Evolutionary conservation across 2,329 filamentous ascomycete species (phyloP), one percentile per base, ranked within the genome.

Genomic region (Exophiala bonariae): DNA sequence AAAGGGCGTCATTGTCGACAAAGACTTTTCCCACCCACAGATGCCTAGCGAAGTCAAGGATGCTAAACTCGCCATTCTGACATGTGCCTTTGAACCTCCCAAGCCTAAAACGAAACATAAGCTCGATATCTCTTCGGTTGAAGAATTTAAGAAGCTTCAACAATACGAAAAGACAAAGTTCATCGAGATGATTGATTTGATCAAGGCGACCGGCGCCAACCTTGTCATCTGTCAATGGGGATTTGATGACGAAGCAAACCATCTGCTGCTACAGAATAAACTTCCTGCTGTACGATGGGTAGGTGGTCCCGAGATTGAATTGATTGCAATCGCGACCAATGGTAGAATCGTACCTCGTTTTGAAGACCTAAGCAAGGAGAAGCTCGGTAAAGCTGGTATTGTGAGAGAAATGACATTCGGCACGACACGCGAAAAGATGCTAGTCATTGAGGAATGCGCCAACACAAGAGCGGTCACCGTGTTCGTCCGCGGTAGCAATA

Each of bases 41-140:
- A 99, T 99, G 93, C 93, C 93, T 9, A 88, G 87, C 41, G 90
- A 96, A 72, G 92, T 99, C 56, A 81, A 78, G 61, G 90, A 99
- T 71, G 95, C 93, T 65, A 97, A 96, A 78, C 84, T 99, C 64
- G 93, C 93, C 60, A 99, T 99, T 63, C 76, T 99, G 50, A 99
- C 93, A 41, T 99, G 93, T 69, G 90, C 93, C 3, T 99, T 99
- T 66, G 93, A 99, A 76, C 93, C 93, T 23, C 93, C 93, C 41
- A 99, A 99, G 80, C 93, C 93, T 59, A 99, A 99, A 82, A 99
- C 93, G 38, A 99, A 99, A 82, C 93, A 99, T 75, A 95, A 96
- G 78, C 82, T 99, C 53, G 93, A 99, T 65, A 99, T 99, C 66
- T 93, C 90, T 47, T 88, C 85, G 33, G 92, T 99, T 6, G 92